Conservation (phyloP, 139 green algal genomes). For the Chara braunii region DNA sequence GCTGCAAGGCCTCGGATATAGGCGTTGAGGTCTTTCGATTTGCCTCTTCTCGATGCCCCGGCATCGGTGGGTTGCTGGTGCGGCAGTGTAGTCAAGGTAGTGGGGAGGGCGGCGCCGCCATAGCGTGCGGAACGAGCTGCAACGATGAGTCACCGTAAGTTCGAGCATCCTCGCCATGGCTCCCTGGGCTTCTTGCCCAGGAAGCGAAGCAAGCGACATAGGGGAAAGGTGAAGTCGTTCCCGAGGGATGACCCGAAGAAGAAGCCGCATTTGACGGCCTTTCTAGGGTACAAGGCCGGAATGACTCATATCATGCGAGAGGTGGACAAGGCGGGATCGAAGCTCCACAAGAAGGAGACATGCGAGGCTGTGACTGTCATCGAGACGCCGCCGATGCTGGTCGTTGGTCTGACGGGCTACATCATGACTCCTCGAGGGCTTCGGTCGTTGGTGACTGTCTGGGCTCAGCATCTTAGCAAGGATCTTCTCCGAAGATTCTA, state of each 20-base stretch:
- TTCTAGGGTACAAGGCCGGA: too few relatives aligned
- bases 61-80: too few relatives aligned
- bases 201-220: constrained; percentile 88
- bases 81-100: too few relatives aligned
- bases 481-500: constrained; percentile 85
- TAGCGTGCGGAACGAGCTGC: too few relatives aligned
- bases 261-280: too few relatives aligned
- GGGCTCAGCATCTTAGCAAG: constrained; percentile 92
- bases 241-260: constrained; percentile 21
- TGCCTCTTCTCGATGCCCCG: too few relatives aligned
- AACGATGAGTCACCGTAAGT: constrained; percentile 87
- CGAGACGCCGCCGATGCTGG: constrained; percentile 92
- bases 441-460: constrained; percentile 88
- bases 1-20: too few relatives aligned
- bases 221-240: constrained; percentile 68
- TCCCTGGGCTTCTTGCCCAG: constrained; percentile 96
- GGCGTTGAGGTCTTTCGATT: too few relatives aligned
- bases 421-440: constrained; percentile 85
- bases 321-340: too few relatives aligned
- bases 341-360: constrained; percentile 99
- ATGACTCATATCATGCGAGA: too few relatives aligned
- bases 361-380: constrained; percentile 95
- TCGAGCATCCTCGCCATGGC: constrained; percentile 89
- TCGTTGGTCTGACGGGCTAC: constrained; percentile 95
- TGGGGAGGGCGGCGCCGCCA: too few relatives aligned